Evolutionary conservation across 495 filamentous ascomycete genomes (phyloP), one percentile per base, ranked within the genome.

Genomic region (Endocarpon pusillum): DNA sequence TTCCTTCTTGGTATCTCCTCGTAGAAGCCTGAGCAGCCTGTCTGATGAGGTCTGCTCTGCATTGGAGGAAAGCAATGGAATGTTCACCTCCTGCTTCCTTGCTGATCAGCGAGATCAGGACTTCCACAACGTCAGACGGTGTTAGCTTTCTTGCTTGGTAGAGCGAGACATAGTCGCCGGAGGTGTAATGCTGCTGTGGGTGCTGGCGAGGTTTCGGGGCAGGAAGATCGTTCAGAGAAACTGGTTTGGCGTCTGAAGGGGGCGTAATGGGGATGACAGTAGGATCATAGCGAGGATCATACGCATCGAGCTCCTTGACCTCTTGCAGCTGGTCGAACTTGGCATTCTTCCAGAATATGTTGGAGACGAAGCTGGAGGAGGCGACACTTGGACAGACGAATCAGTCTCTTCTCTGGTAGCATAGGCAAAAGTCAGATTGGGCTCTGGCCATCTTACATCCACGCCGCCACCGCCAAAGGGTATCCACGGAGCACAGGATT

Each of bases 271-370:
- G 83, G 26, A 80, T 78, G 16, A 94, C 85, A 21, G 80, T 78
- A n/a, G 87, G 86, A 44, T 89, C 82, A 47, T 70, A 85, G 39
- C 78, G 67, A 11, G 75, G 66, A 10, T 63, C 46, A 43, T 76
- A 74, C 15, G 61, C 40, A 4, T 71, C 55, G 10, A 94, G 62
- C 16, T 66, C 61, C 3, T 51, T 44, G 5, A 78, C 58, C 21
- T 69, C 46, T 33, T 68, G 71, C 19, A 84, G 62, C 18, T 55
- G 45, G 25, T 54, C 61, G 41, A 94, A 83, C 15, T 75, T 75
- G 19, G 81, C 81, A 55, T 84, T 87, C 29, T 44, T 53, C 79
- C 78, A 94, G 41, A 84, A 61, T 33, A 71, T 52, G 39, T 51
- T 59, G 33, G 73, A 67, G 7, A 81, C 33, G 35, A 69, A 60